A percentile compares a stretch with the other conserved stretches of the same genome.
Conservation (phyloP, 2,329 filamentous ascomycete species). For the Penicillium sp. region DNA sequence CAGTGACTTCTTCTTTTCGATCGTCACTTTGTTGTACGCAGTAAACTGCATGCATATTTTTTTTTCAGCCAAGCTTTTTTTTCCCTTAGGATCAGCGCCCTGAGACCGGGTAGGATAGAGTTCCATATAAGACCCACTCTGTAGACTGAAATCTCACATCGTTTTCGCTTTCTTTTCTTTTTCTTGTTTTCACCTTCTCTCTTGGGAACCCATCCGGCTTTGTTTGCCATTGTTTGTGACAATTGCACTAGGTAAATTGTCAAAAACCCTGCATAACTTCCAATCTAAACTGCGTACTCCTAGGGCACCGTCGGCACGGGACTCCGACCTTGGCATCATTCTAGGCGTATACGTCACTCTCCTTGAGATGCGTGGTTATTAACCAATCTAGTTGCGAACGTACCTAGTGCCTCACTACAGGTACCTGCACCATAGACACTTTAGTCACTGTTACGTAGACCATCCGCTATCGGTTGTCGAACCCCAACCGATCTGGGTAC, state of each 20-base stretch:
- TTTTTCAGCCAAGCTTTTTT: conserved; percentile 9
- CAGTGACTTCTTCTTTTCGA: background rate
- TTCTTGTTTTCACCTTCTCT: background rate
- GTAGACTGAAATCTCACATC: background rate
- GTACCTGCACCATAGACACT: background rate
- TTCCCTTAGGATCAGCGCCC: conserved; percentile 14
- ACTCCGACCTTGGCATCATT: background rate
- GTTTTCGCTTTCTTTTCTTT: background rate
- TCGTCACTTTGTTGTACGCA: background rate
- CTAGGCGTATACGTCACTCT: background rate
- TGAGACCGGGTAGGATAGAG: conserved; percentile 11
- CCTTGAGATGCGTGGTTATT: background rate
- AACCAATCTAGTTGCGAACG: background rate
- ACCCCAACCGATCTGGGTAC: conserved; percentile 1
- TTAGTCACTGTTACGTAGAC: conserved; percentile 5
- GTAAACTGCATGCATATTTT: background rate
- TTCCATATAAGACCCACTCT: conserved; percentile 3
- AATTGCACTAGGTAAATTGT: background rate
- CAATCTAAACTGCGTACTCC: too few relatives aligned
- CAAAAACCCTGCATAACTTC: background rate
- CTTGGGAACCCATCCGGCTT: conserved; percentile 2
- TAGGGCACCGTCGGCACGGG: conserved; percentile 1
- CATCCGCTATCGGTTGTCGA: conserved; percentile 5
- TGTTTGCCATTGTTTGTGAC: conserved; percentile 2
- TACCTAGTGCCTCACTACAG: background rate